Evolutionary conservation across 106 monocot species (phyloP).

Genomic region (Phalaenopsis aphrodite): DNA sequence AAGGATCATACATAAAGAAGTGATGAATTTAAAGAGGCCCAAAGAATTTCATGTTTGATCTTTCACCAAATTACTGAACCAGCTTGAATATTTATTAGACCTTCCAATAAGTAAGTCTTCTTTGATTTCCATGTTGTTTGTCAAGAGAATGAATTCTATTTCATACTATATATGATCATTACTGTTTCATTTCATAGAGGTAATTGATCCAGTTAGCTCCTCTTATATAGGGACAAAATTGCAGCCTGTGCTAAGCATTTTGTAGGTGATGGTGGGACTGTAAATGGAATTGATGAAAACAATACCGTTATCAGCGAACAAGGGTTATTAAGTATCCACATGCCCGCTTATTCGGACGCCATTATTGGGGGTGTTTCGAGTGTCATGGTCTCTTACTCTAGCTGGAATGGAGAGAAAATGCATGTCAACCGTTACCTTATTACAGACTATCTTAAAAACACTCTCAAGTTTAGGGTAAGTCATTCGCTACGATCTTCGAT

Average conservation of each 20-base stretch:
- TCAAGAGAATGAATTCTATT: too few species aligned
- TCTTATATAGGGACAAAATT: slow-evolving; percentile 16
- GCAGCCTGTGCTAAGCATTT: slow-evolving; percentile 31
- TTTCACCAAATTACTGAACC: too few species aligned
- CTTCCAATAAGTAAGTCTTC: too few species aligned
- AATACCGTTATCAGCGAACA: slow-evolving; percentile 23
- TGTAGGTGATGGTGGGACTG: slow-evolving; percentile 39
- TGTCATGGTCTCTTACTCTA: slow-evolving; percentile 36
- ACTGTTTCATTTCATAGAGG: too few species aligned
- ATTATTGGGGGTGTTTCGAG: slow-evolving; percentile 32
- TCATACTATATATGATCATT: too few species aligned
- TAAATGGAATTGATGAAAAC: slow-evolving; percentile 32
- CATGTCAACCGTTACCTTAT: slow-evolving; percentile 23
- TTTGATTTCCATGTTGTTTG: too few species aligned
- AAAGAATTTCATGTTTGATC: too few species aligned
- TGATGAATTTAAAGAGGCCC: too few species aligned
- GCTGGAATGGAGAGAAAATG: slow-evolving; percentile 38
- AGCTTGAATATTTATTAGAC: too few species aligned
- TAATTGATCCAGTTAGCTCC: too few species aligned
- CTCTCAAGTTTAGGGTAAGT: slow-evolving; percentile 27
- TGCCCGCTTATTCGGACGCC: slow-evolving; percentile 35
- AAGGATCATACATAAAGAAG: too few species aligned
- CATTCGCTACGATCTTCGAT: not conserved
- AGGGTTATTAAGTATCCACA: slow-evolving; percentile 32
- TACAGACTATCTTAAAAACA: slow-evolving; percentile 39